Evolutionary conservation across 164 flowering plant genomes (phyloP), one percentile per base, ranked within the genome.

Genomic region (Stephania cephalantha): DNA sequence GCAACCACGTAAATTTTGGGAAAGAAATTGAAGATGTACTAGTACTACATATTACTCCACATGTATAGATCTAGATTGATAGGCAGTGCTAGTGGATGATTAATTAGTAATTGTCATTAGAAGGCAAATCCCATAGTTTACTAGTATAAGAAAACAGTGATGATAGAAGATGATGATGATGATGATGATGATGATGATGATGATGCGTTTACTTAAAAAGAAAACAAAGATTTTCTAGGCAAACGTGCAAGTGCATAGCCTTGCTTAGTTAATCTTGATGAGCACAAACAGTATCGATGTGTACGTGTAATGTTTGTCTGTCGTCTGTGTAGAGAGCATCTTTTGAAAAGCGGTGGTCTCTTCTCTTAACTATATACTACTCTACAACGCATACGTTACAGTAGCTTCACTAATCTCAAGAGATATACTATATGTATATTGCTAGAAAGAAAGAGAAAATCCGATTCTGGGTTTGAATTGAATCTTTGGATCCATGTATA

Each of bases 1-100:
- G 66, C 9, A 61, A 61, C 25, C 66, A 61, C 65, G 65, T 58
- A 58, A 58, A 58, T 58, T 58, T 58, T 58, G 64, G 64, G n/a
- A 13, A 58, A 58, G n/a, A 58, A 48, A 18, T 15, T 58, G 5
- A 18, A 12, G 42, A 35, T 35, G 42, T 35, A 35, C 25, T 25
- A 25, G 25, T 25, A 25, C 25, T 35, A 35, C 42, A 35, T 4
- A 35, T 35, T 35, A 35, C 4, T 2, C 3, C 4, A 35, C 42
- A 35, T 35, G 42, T 35, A 35, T 35, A 13, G 13, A 11, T 13
- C 61, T 53, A 53, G 61, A 13, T 9, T 4, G 13, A 53, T 3
- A 11, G 61, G 61, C 61, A 1, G 42, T 35, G 42, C 42, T 35
- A 35, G 42, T 35, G 42, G 42, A 35, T 35, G 42, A 35, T 35